Evolutionary conservation across 257 asterid genomes (phyloP).

Genomic region (Salvia hispanica): DNA sequence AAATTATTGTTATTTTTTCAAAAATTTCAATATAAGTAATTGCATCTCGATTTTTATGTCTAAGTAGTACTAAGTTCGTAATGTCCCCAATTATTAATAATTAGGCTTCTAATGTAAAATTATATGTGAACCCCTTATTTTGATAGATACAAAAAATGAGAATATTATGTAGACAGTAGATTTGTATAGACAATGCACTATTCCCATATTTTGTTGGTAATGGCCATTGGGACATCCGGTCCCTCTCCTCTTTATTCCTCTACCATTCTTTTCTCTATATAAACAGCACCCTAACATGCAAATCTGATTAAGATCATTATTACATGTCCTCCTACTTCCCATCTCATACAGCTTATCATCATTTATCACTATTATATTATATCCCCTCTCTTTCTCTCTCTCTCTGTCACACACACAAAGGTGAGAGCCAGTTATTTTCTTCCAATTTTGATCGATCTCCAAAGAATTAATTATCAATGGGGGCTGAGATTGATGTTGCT

Average conservation of each 20-base stretch:
- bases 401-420: background rate
- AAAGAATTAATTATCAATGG: conserved; percentile 6
- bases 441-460: background rate
- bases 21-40: too few species aligned
- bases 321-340: background rate
- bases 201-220: too few species aligned
- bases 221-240: background rate
- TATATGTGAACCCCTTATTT: too few species aligned
- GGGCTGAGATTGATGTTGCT: conserved; percentile 29
- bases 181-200: too few species aligned
- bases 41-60: too few species aligned
- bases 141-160: too few species aligned
- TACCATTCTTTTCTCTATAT: background rate
- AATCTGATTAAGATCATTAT: background rate
- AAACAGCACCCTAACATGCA: conserved; percentile 22
- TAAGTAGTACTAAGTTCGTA: too few species aligned
- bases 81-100: too few species aligned
- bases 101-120: too few species aligned
- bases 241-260: background rate
- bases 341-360: background rate
- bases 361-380: background rate
- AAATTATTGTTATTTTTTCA: too few species aligned
- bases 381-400: background rate
- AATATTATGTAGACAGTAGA: too few species aligned
- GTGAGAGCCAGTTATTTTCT: background rate